Evolutionary conservation across 495 filamentous ascomycete genomes (phyloP), one percentile per base, ranked within the genome.

Genomic region (Annulohypoxylon nitens): DNA sequence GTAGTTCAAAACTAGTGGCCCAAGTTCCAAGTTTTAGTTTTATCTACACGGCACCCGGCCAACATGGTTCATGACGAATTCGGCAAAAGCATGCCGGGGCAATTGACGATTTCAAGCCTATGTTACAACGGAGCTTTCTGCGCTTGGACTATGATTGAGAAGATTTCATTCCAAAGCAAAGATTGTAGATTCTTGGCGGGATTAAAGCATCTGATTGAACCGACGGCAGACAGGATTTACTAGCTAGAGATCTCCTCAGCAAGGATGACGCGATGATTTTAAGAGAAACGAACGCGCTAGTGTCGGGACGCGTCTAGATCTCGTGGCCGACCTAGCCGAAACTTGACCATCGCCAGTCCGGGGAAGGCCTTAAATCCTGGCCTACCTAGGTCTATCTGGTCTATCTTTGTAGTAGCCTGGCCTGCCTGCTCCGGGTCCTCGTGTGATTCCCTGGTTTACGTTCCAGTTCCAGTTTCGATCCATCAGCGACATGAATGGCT

Each of bases 231-330:
- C 18, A 61, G 72, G 72, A 71, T 71, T 60, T 6, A 59, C 58
- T 45, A 43, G 50, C 53, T 53, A 61, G 54, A 71, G 59, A 71
- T 72, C 64, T 59, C 60, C 53, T 43, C 43, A 55, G 33, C 64
- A 75, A 67, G 73, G 73, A 66, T 75, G 50, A 75, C 64, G 64
- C 73, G 73, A 72, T 43, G 33, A 10, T 9, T 64, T 45, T 48
- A 60, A 65, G 26, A 62, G 23, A 37, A 63, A 50, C 12, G 48
- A n/a, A 37, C 67, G 68, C 64, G 72, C 59, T 74, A 70, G 62
- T 53, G 58, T 67, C 66, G 71, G 67, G 58, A 67, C 67, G 72
- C 67, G 67, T 75, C 20, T 60, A 70, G 54, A 74, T 74, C 71
- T 55, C 12, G 63, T 54, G 57, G 45, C 37, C 12, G 36, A 54